Evolutionary conservation across 202 grass and related monocot species (phyloP), one percentile per base, ranked within the genome.

Genomic region (Elaeis oleifera): DNA sequence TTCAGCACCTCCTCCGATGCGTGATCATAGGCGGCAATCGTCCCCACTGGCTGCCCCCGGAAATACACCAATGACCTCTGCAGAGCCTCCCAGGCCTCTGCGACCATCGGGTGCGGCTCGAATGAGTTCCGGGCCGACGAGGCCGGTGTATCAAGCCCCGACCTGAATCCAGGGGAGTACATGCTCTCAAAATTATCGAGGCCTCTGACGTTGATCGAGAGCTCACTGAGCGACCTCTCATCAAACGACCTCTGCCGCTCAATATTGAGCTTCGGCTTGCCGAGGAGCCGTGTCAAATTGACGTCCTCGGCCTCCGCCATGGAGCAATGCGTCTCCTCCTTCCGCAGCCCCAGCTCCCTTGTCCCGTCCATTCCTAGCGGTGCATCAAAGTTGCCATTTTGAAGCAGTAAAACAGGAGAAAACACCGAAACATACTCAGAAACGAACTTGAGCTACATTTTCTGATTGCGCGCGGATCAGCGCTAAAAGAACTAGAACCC

Each of bases 171-270:
- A 0, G 84, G 91, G n/a, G 91, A 90, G 68, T 83, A 79, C 66
- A 90, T 78, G 80, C 73, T 80, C n/a, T 97, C 92, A 69, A 78
- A 84, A 67, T 76, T 78, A 4, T 95, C 90, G 53, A 76, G 54
- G 4, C 60, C 48, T 8, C 51, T 72, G 7, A 64, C 59, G 63
- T 75, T 8, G 31, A 86, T 60, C 23, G 76, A 90, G 61, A 83
- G 59, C 53, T 96, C 92, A 27, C 67, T 66, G 23, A 96, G 50
- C 16, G 92, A 96, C 27, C 86, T 77, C 18, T 90, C 92, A 77
- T 91, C 87, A 64, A 89, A 96, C 3, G 92, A 96, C 17, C 92
- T 76, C 87, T 96, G 84, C 58, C 92, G 53, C 51, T 96, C 92
- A 27, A 91, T 89, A 70, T 88, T 96, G 71, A 91, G 83, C 78